Evolutionary conservation across 176 grass and related monocot genomes (phyloP), one percentile per base, ranked within the genome.

Genomic region (Luzula sylvatica): DNA sequence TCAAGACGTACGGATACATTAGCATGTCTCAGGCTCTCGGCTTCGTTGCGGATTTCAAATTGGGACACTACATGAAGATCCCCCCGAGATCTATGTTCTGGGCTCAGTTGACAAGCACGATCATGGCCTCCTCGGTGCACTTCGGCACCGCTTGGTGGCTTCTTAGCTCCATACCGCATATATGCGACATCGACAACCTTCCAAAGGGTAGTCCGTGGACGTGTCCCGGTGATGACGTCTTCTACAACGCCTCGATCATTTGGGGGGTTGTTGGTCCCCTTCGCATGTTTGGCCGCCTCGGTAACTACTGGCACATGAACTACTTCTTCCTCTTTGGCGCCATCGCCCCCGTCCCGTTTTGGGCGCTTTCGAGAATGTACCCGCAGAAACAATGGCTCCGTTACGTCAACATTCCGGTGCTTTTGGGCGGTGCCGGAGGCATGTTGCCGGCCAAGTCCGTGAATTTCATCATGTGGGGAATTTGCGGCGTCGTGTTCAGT

Each of bases 51-150:
- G 92, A 98, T 65, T 98, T 98, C 55, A 98, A 98, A 65, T 80
- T 98, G 11, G 92, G 92, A 8, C 92, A 98, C 57, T 98, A 98
- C 47, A 98, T 90, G 92, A 98, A 98, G 78, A 90, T 98, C 62
- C 92, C 92, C 24, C 85, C 92, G 15, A 83, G 43, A 57, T 98
- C 86, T 13, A 98, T 98, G 92, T 98, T 98, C 64, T 58, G 84
- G 28, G 77, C 84, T 79, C 80, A 96, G 84, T 66, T 88, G 7
- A 67, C 67, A 0, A 81, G 90, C 1, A 86, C 90, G 3, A 7
- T 85, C 3, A 14, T 88, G 4, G 90, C 80, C 1, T 76, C 74
- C 11, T 75, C 77, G 0, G 69, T 81, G 23, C 76, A 95, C 77
- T 76, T 95, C 40, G 72, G 58, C 32, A 86, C 84, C 18, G 78